Conservation (phyloP, 2,329 filamentous ascomycete genomes). For the Pezicula carpinea region DNA sequence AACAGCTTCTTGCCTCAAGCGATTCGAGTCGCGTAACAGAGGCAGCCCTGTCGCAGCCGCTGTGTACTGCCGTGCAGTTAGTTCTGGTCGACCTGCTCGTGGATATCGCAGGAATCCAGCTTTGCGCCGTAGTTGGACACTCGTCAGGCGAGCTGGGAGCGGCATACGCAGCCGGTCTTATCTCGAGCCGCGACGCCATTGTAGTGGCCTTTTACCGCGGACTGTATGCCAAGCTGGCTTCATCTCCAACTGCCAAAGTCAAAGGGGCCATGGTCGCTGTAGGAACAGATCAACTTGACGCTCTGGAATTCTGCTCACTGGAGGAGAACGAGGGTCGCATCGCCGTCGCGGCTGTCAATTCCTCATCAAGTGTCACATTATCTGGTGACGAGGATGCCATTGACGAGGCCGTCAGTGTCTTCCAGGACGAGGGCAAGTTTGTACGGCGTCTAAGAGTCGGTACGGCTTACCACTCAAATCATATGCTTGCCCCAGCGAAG, state of each 20-base stretch:
- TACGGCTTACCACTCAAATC: conserved; percentile 3
- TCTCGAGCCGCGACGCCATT: conserved; percentile 29
- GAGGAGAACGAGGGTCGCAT: not conserved
- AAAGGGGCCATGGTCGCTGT: conserved; percentile 23
- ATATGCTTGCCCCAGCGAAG: too few species aligned
- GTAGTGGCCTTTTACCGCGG: conserved; percentile 40
- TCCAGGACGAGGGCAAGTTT: conserved; percentile 10
- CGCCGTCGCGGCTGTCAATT: conserved; percentile 4
- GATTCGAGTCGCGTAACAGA: too few species aligned
- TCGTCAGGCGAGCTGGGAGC: conserved; percentile 45
- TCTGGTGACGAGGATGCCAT: conserved; percentile 5
- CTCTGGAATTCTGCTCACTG: conserved; percentile 8
- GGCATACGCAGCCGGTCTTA: conserved; percentile 37
- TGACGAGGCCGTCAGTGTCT: not conserved
- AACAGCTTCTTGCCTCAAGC: too few species aligned
- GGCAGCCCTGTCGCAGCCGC: conserved; percentile 28
- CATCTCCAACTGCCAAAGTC: conserved; percentile 1
- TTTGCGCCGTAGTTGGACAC: conserved; percentile 35
- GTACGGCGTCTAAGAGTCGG: too few species aligned
- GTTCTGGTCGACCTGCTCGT: conserved; percentile 37
- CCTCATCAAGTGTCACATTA: conserved; percentile 10
- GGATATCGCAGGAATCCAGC: conserved; percentile 33
- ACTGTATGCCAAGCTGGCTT: conserved; percentile 8
- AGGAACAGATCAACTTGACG: conserved; percentile 17
- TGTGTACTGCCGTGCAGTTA: conserved; percentile 42